phyloP scores from a whole-genome alignment of 1,139 yeast genomes.

The Keqinozyma sinolaborantium region DNA sequence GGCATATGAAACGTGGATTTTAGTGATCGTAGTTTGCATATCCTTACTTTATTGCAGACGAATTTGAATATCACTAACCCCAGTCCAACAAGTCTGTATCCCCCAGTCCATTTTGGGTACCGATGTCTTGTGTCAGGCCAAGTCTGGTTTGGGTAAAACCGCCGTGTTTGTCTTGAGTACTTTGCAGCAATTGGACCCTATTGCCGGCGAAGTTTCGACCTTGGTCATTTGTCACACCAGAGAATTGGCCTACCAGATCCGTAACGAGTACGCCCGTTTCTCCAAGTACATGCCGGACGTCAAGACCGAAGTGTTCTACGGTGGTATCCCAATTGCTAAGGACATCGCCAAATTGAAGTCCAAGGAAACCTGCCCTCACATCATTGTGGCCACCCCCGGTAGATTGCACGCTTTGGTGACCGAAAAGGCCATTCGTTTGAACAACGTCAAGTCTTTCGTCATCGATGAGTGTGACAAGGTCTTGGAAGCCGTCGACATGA shows the following conservation, averaged over 20 bases:
- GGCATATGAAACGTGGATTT: too few relatives aligned
- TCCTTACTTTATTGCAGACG: neutral
- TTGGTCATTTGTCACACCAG: conserved; percentile 96
- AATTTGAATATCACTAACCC: conserved; percentile 5
- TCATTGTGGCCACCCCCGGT: conserved; percentile 98
- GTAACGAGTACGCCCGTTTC: conserved; percentile 96
- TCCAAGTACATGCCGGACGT: conserved; percentile 99
- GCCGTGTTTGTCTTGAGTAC: conserved; percentile 97
- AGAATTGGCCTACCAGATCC: conserved; percentile 97
- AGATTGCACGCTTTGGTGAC: conserved; percentile 92
- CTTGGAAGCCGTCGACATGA: conserved; percentile 87
- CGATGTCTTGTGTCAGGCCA: conserved; percentile 97
- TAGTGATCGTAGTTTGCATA: too few relatives aligned
- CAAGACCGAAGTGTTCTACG: conserved; percentile 93
- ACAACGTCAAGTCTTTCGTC: conserved; percentile 90
- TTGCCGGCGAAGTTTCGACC: conserved; percentile 94
- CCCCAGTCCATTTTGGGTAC: conserved; percentile 98
- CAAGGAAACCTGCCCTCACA: conserved; percentile 94
- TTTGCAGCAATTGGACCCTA: conserved; percentile 95
- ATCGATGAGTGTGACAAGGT: conserved; percentile 99
- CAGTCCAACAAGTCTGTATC: conserved; percentile 97
- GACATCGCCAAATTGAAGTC: conserved; percentile 87
- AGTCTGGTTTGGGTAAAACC: conserved; percentile 98
- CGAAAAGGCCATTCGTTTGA: conserved; percentile 83
- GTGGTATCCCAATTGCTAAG: conserved; percentile 86